Evolutionary conservation across 176 grass and related monocot genomes (phyloP), one percentile per base, ranked within the genome.

Genomic region (Oryza coarctata): DNA sequence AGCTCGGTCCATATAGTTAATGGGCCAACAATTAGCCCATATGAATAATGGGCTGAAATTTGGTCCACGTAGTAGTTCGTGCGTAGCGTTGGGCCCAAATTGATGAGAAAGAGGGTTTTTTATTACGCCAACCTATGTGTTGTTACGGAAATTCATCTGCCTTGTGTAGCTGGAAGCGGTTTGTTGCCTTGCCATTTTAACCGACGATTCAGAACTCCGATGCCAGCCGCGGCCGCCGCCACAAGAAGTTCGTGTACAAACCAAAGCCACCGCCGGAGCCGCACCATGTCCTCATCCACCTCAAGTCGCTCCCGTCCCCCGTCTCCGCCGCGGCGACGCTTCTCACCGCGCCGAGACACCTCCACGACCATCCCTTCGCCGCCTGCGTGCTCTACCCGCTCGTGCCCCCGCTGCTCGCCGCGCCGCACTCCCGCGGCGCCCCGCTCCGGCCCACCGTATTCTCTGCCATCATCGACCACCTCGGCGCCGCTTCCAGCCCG

Each of bases 301-400:
- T 93, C 82, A 98, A 98, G 83, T 91, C 92, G 34, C 91, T 89
- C 77, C 74, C 92, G 31, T 78, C 84, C 45, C 88, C 92, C 22
- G 65, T 91, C 28, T 50, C 85, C 20, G 82, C 92, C 1, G 86
- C 86, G 15, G 86, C 87, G 40, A 62, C 63, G 75, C 88, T 85
- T 72, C 88, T 93, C 63, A 69, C 88, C 9, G 68, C 86, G 65
- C 77, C 86, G 70, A 82, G 84, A 31, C 61, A 47, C 44, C 75
- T 89, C 44, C 86, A 91, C 68, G 86, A 89, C 71, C 90, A 98
- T 75, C 95, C 88, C 7, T 85, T 88, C 40, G 91, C 88, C 41
- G 82, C 92, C 85, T 93, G 90, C 30, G 78, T 98, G 34, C 77
- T 94, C 82, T 92, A 94, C 87, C 86, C 80, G 9, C 86, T 86